Percentiles rank a stretch among this genome's conserved stretches.
These are phyloP conservation scores for Penicillium sp. DNA, from an alignment of 2,329 filamentous ascomycete genomes.

Conservation along the genomic window DNA sequence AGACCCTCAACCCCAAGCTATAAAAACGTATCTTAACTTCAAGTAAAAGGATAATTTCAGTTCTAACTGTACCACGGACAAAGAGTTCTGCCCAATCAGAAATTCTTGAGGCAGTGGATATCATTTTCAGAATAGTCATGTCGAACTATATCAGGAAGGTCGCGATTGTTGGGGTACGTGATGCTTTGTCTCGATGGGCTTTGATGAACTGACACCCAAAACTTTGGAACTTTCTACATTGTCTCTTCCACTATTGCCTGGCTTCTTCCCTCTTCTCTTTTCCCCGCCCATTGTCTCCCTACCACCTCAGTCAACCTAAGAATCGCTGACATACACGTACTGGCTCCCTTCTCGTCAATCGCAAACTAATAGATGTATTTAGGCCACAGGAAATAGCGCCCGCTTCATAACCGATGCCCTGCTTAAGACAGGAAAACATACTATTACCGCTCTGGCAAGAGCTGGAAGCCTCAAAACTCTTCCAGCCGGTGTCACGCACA, in stretches of 20 bases:
- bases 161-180: constrained; percentile 14
- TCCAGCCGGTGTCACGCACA: constrained; percentile 41
- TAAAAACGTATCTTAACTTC: not conserved
- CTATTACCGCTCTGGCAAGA: constrained; percentile 12
- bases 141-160: constrained; percentile 14
- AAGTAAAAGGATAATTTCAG: not conserved
- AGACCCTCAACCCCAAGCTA: not conserved
- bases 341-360: not conserved
- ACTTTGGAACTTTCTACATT: too few relatives aligned
- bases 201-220: too few relatives aligned
- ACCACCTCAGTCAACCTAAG: not conserved
- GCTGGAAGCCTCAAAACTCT: constrained; percentile 24
- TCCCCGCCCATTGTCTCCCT: too few relatives aligned
- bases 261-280: not conserved
- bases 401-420: constrained; percentile 7
- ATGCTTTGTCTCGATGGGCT: not conserved
- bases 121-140: not conserved
- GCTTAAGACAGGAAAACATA: constrained; percentile 11
- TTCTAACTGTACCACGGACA: too few relatives aligned
- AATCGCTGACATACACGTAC: too few relatives aligned
- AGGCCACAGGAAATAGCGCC: constrained; percentile 15
- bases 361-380: not conserved
- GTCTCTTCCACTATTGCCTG: too few relatives aligned
- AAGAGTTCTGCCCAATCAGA: not conserved
- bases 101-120: not conserved